Percentiles rank a stretch among this genome's conserved stretches.
phyloP scores from a whole-genome alignment of 2,329 filamentous ascomycete genomes.

The Colletotrichum echinochloae region DNA sequence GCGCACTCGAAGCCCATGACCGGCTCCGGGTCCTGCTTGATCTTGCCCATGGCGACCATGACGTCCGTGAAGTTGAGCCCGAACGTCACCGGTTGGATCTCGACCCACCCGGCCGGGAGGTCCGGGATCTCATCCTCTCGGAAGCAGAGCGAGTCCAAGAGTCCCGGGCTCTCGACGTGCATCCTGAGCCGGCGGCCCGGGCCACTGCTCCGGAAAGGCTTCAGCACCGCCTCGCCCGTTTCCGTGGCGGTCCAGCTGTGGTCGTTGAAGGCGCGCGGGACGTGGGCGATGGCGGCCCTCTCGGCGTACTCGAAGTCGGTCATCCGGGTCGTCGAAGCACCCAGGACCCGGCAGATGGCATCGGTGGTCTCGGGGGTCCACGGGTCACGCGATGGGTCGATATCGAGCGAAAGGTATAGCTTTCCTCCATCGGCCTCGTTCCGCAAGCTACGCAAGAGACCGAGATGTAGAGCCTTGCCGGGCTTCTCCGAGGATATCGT shows the following conservation, averaged over 20 bases:
- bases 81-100: conserved; percentile 45
- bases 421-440: conserved; percentile 29
- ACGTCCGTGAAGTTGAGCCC: conserved; percentile 46
- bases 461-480: conserved; percentile 6
- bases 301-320: conserved; percentile 8
- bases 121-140: background rate
- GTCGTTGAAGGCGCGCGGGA: background rate
- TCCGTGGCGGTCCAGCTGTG: background rate
- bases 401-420: conserved; percentile 19
- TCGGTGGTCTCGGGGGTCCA: background rate
- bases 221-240: background rate
- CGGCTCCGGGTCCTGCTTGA: conserved; percentile 27
- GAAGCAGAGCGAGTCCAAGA: conserved; percentile 5
- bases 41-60: conserved; percentile 44
- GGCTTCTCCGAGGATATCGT: background rate
- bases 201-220: background rate
- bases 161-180: background rate
- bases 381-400: background rate
- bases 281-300: background rate
- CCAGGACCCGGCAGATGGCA: background rate
- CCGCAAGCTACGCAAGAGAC: conserved; percentile 33
- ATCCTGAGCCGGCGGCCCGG: conserved; percentile 1
- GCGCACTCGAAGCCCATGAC: conserved; percentile 48
- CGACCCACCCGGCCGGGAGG: conserved; percentile 40
- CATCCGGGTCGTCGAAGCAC: background rate